Evolutionary conservation across 2,329 filamentous ascomycete genomes (phyloP).

Genomic region (Penicillium brevicompactum): DNA sequence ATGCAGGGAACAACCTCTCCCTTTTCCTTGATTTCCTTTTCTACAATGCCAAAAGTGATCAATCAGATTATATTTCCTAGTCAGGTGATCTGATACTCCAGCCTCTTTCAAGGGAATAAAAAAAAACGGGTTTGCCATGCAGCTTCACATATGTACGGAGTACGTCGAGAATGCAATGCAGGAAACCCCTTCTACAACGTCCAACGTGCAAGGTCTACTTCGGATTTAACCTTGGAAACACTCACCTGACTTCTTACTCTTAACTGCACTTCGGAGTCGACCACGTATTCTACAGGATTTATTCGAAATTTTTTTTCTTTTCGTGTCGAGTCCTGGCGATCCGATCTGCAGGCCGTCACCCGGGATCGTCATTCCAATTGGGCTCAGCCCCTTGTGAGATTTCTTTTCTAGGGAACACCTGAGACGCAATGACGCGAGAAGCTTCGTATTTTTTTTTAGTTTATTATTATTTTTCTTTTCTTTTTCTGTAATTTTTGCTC

Average conservation of each 20-base stretch:
- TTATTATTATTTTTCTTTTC: background rate
- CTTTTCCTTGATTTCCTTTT: background rate
- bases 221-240: background rate
- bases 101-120: background rate
- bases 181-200: slow-evolving; percentile 11
- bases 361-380: slow-evolving; percentile 22
- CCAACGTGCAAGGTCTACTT: background rate
- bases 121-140: background rate
- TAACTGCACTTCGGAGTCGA: slow-evolving; percentile 23
- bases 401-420: slow-evolving; percentile 11
- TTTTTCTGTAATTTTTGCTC: background rate
- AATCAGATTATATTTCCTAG: background rate
- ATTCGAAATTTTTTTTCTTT: background rate
- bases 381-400: slow-evolving; percentile 18
- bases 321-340: slow-evolving; percentile 25
- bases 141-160: background rate
- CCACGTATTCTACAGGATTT: slow-evolving; percentile 22
- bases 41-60: background rate
- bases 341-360: slow-evolving; percentile 29
- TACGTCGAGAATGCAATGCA: slow-evolving; percentile 1
- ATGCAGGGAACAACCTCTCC: background rate
- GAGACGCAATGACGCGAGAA: slow-evolving; percentile 7
- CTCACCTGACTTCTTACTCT: slow-evolving; percentile 10
- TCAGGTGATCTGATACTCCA: background rate
- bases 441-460: background rate